These are phyloP conservation scores for Pneumocystis oryctolagi DNA, from an alignment of 1,139 yeast species.

Conservation along the genomic window DNA sequence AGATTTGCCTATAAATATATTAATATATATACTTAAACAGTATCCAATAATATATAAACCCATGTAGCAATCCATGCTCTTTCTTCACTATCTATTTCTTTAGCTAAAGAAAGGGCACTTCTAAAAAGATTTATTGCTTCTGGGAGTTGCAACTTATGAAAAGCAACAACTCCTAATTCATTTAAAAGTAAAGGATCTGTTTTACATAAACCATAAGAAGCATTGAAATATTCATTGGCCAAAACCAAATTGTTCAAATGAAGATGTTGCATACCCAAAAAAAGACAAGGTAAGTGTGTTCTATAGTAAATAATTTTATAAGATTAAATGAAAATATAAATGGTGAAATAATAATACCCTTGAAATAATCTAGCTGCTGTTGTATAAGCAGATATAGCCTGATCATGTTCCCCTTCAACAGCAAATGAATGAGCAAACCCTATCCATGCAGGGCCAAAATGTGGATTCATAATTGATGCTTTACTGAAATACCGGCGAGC, in stretches of 20 bases:
- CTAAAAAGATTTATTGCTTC: constrained; percentile 59
- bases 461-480: constrained; percentile 78
- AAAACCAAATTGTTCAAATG: constrained; percentile 69
- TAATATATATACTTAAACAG: neutral
- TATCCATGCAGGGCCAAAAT: constrained; percentile 92
- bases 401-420: constrained; percentile 95
- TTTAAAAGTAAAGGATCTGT: constrained; percentile 76
- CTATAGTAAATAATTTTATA: constrained; percentile 4
- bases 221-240: constrained; percentile 71
- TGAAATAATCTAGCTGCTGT: constrained; percentile 90
- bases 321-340: neutral
- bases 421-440: constrained; percentile 98
- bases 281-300: constrained; percentile 76
- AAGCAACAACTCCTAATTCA: constrained; percentile 81
- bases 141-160: constrained; percentile 53
- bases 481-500: constrained; percentile 80
- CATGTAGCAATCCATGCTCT: constrained; percentile 78
- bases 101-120: constrained; percentile 60
- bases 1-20: constrained; percentile 33
- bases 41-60: constrained; percentile 24
- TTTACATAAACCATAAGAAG: constrained; percentile 65
- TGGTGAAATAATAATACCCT: constrained; percentile 36
- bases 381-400: constrained; percentile 92
- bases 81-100: constrained; percentile 57
- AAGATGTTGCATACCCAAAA: constrained; percentile 90